A percentile compares a stretch with the other conserved stretches of the same genome.
These are phyloP conservation scores for Thalassiosira hispida DNA, from an alignment of 352 stramenopile genomes.

Conservation along the genomic window DNA sequence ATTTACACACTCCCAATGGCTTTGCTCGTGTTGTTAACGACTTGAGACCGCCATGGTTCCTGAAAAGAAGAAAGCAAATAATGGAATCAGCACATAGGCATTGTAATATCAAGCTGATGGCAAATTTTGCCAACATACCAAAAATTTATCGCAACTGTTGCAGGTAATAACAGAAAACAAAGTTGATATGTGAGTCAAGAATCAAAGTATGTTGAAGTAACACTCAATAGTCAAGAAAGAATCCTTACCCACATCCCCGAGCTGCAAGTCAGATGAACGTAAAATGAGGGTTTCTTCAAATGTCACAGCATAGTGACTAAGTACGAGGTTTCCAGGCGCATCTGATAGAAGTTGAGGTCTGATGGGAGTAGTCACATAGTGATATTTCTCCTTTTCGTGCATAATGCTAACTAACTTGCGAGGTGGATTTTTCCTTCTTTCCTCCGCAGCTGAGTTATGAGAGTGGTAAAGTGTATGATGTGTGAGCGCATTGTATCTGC, in stretches of 20 bases:
- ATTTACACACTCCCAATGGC: constrained; percentile 41
- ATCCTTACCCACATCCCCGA: constrained; percentile 47
- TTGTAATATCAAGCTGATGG: not conserved
- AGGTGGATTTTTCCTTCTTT: constrained; percentile 60
- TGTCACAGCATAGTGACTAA: constrained; percentile 46
- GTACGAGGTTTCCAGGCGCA: constrained; percentile 24
- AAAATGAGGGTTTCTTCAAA: constrained; percentile 64
- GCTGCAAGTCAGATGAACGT: constrained; percentile 55
- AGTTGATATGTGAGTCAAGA: too few species aligned
- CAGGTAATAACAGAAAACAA: not conserved
- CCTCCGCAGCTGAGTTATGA: constrained; percentile 45
- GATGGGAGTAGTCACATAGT: constrained; percentile 38
- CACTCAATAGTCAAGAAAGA: constrained; percentile 8
- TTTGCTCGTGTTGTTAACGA: constrained; percentile 24
- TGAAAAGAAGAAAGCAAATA: constrained; percentile 15
- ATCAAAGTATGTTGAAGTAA: too few species aligned
- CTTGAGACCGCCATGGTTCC: constrained; percentile 33
- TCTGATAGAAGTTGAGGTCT: constrained; percentile 59
- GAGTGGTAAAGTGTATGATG: not conserved
- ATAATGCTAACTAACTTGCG: constrained; percentile 55
- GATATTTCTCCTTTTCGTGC: constrained; percentile 48
- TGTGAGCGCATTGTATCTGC: not conserved
- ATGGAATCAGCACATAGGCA: not conserved
- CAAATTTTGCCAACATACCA: not conserved
- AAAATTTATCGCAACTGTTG: constrained; percentile 1